These are phyloP conservation scores for Chenopodium suecicum DNA, from an alignment of 148 eudicot genomes.

Conservation along the genomic window DNA sequence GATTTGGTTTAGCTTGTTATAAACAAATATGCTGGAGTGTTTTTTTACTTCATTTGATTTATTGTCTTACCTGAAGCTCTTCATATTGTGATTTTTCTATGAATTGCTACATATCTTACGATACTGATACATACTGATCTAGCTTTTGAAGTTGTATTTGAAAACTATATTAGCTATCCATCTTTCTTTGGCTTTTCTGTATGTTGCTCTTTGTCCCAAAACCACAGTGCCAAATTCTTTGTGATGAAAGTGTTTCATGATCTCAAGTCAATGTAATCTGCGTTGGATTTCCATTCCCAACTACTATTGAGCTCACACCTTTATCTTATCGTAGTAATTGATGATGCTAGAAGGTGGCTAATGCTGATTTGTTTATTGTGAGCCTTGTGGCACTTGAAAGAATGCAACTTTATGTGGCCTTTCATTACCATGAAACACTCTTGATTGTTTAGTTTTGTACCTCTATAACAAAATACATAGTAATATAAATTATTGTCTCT, in stretches of 20 bases:
- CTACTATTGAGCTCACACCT: not conserved
- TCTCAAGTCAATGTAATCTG: not conserved
- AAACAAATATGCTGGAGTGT: not conserved
- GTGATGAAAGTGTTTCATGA: not conserved
- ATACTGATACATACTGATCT: not conserved
- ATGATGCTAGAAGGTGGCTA: constrained; percentile 10
- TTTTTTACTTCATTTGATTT: not conserved
- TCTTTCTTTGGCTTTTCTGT: not conserved
- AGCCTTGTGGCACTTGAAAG: not conserved
- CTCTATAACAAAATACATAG: not conserved
- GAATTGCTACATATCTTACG: too few species aligned
- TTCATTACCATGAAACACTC: not conserved
- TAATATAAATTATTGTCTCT: not conserved
- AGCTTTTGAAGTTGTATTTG: not conserved
- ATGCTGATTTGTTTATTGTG: constrained; percentile 6
- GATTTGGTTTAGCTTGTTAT: not conserved
- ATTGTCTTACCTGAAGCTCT: not conserved
- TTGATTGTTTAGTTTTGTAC: not conserved
- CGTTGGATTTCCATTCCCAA: not conserved
- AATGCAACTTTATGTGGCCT: constrained; percentile 13
- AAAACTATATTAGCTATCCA: not conserved
- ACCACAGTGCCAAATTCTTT: not conserved
- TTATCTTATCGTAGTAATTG: not conserved
- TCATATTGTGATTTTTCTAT: not conserved
- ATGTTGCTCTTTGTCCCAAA: not conserved